Evolutionary conservation across 495 filamentous ascomycete species (phyloP).

Genomic region (Aspergillus conjunctus): DNA sequence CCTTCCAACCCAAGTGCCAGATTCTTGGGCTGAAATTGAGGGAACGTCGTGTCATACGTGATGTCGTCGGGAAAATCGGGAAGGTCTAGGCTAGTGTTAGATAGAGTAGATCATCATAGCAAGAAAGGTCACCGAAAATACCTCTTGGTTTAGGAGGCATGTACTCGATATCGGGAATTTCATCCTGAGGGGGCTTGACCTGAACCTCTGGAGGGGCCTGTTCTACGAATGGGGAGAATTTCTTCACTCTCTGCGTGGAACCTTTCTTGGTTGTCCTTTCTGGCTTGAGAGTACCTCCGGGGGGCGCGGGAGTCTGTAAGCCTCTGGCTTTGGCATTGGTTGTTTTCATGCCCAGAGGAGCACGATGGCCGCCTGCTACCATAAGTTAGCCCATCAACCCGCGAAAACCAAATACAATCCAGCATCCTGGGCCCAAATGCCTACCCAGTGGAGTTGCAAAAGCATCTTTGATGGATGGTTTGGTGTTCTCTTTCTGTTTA

Average conservation of each 20-base stretch:
- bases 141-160: slow-evolving; percentile 67
- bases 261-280: slow-evolving; percentile 51
- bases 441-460: slow-evolving; percentile 86
- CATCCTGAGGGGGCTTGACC: slow-evolving; percentile 51
- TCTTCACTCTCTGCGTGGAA: slow-evolving; percentile 55
- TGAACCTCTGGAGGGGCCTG: slow-evolving; percentile 37
- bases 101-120: slow-evolving; percentile 39
- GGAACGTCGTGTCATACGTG: slow-evolving; percentile 56
- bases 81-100: slow-evolving; percentile 53
- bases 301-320: slow-evolving; percentile 62
- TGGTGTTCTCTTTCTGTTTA: slow-evolving; percentile 68
- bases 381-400: slow-evolving; percentile 28
- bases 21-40: slow-evolving; percentile 61
- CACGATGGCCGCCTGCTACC: slow-evolving; percentile 64
- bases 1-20: slow-evolving; percentile 63
- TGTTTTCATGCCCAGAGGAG: slow-evolving; percentile 88
- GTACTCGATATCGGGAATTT: slow-evolving; percentile 73
- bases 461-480: slow-evolving; percentile 59
- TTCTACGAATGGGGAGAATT: slow-evolving; percentile 41
- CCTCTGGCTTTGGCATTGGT: slow-evolving; percentile 87
- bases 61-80: slow-evolving; percentile 80
- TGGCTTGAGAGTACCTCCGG: slow-evolving; percentile 45
- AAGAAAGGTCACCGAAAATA: slow-evolving; percentile 24
- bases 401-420: neutral
- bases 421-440: slow-evolving; percentile 15